phyloP scores from a whole-genome alignment of 2,329 filamentous ascomycete species.

The Madurella fahalii region DNA sequence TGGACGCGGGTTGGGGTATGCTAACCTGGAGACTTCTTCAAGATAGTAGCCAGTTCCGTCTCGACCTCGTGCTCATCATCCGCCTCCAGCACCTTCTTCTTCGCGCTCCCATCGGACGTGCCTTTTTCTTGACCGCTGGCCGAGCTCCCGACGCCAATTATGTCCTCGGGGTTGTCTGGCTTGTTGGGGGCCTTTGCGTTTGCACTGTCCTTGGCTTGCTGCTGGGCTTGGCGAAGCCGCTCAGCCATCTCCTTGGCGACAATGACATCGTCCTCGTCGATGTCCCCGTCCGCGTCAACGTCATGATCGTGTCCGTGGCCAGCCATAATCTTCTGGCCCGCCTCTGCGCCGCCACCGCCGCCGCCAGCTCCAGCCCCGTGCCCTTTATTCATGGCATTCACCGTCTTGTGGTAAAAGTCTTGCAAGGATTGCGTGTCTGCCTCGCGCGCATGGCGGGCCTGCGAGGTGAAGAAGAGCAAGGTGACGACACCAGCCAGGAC shows the following conservation, averaged over 20 bases:
- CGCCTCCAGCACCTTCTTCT: slow-evolving; percentile 41
- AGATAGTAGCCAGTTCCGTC: slow-evolving; percentile 67
- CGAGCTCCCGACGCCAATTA: slow-evolving; percentile 57
- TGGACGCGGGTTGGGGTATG: slow-evolving; percentile 16
- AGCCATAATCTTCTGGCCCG: slow-evolving; percentile 36
- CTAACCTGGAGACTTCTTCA: slow-evolving; percentile 81
- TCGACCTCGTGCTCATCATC: slow-evolving; percentile 62
- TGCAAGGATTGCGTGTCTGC: slow-evolving; percentile 42
- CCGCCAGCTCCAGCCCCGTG: slow-evolving; percentile 18
- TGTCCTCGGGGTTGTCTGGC: slow-evolving; percentile 54
- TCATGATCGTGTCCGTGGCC: slow-evolving; percentile 33
- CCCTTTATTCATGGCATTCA: slow-evolving; percentile 48
- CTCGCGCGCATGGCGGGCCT: slow-evolving; percentile 47
- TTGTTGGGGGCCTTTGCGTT: slow-evolving; percentile 62
- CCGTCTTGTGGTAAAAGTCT: slow-evolving; percentile 59
- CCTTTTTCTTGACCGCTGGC: slow-evolving; percentile 47
- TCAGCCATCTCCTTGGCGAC: slow-evolving; percentile 53
- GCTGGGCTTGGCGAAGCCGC: slow-evolving; percentile 64
- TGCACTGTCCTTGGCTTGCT: slow-evolving; percentile 63
- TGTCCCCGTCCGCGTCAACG: slow-evolving; percentile 51
- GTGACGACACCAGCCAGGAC: slow-evolving; percentile 62
- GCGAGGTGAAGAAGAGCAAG: slow-evolving; percentile 69
- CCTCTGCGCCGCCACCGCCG: slow-evolving; percentile 10
- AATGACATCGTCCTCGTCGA: slow-evolving; percentile 53
- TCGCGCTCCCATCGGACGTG: slow-evolving; percentile 33